Evolutionary conservation across 108 stramenopile genomes (phyloP).

Genomic region (Schizochytrium sp.): DNA sequence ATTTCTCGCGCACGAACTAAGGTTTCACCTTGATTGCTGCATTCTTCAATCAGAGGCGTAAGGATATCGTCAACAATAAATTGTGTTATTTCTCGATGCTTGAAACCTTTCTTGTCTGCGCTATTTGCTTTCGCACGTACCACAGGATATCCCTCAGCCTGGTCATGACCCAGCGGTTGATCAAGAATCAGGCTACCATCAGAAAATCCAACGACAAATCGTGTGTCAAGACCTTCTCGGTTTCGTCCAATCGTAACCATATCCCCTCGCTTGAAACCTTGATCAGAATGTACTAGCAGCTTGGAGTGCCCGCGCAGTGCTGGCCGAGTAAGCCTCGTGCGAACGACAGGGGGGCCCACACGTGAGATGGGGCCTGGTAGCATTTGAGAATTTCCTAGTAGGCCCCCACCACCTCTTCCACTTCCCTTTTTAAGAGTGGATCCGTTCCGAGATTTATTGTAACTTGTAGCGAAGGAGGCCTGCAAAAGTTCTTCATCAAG

Average conservation of each 20-base stretch:
- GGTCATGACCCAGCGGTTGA: not conserved
- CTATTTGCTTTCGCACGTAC: not conserved
- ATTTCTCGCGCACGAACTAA: not conserved
- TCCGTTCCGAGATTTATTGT: too few species aligned
- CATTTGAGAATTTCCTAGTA: not conserved
- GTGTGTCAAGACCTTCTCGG: not conserved
- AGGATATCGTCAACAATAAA: conserved; percentile 31
- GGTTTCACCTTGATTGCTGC: not conserved
- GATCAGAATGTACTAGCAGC: not conserved
- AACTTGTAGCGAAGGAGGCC: too few species aligned
- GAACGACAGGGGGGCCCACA: not conserved
- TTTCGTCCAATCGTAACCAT: not conserved
- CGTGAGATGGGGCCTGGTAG: not conserved
- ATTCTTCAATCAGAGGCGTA: not conserved
- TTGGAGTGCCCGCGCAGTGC: not conserved
- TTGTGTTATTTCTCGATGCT: not conserved
- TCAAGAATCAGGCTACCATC: conserved; percentile 44
- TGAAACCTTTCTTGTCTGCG: not conserved
- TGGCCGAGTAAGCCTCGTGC: not conserved
- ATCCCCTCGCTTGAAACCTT: conserved; percentile 13
- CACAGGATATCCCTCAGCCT: conserved; percentile 4
- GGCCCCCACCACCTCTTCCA: too few species aligned
- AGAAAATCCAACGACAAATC: conserved; percentile 41
- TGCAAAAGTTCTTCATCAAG: too few species aligned
- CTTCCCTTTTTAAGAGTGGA: too few species aligned